Percentiles rank a stretch among this genome's conserved stretches.
phyloP scores from a whole-genome alignment of 108 stramenopile species.

The Ochromonas danica region DNA sequence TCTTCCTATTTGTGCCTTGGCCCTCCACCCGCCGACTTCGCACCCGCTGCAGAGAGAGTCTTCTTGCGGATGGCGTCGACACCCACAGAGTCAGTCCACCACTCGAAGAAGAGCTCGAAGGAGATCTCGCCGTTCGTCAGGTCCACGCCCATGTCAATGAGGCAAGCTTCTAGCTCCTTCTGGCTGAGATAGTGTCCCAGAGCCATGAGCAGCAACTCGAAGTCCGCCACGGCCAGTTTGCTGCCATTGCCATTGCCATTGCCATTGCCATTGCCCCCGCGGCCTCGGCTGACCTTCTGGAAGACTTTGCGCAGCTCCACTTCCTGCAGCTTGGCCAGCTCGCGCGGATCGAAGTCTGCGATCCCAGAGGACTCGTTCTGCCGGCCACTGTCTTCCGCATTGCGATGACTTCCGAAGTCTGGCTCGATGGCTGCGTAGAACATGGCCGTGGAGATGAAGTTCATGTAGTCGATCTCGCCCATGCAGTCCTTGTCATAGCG shows the following conservation, averaged over 20 bases:
- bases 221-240: background rate
- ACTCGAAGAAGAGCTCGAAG: slow-evolving; percentile 24
- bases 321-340: slow-evolving; percentile 51
- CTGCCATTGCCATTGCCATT: too few relatives aligned
- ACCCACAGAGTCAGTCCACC: background rate
- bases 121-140: background rate
- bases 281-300: slow-evolving; percentile 58
- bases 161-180: slow-evolving; percentile 49
- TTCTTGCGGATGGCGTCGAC: slow-evolving; percentile 22
- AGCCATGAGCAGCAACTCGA: slow-evolving; percentile 47
- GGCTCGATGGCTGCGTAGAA: slow-evolving; percentile 54
- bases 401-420: slow-evolving; percentile 45
- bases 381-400: too few relatives aligned
- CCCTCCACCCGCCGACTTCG: too few relatives aligned
- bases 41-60: too few relatives aligned
- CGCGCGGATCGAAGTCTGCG: slow-evolving; percentile 60
- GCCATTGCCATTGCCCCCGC: slow-evolving; percentile 53
- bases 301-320: slow-evolving; percentile 53
- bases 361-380: slow-evolving; percentile 55
- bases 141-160: slow-evolving; percentile 51
- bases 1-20: too few relatives aligned
- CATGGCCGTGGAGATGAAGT: slow-evolving; percentile 64
- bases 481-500: slow-evolving; percentile 61
- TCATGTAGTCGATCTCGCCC: slow-evolving; percentile 64
- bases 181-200: slow-evolving; percentile 47